phyloP scores from a whole-genome alignment of 73 alveolate species.

The Durusdinium trenchii region DNA sequence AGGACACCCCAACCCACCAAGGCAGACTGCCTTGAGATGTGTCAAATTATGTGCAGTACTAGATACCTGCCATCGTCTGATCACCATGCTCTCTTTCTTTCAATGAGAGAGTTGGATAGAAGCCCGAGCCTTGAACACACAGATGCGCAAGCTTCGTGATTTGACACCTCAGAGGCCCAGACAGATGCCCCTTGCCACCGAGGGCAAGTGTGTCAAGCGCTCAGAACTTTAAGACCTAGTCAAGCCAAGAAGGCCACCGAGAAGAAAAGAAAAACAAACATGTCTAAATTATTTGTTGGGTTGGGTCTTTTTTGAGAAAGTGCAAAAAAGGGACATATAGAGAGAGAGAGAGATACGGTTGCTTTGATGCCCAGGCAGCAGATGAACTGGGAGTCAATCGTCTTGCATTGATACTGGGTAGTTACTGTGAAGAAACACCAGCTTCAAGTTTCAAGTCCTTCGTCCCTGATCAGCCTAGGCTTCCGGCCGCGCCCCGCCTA shows the following conservation, averaged over 20 bases:
- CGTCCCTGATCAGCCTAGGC: not conserved
- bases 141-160: not conserved
- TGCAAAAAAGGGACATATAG: too few relatives aligned
- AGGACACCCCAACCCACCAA: not conserved
- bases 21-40: not conserved
- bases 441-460: not conserved
- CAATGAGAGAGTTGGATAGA: too few relatives aligned
- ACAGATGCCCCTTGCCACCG: conserved; percentile 42
- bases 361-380: conserved; percentile 23
- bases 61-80: too few relatives aligned
- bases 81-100: too few relatives aligned
- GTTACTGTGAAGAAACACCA: not conserved
- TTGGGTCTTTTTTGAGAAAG: too few relatives aligned
- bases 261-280: too few relatives aligned
- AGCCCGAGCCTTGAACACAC: too few relatives aligned
- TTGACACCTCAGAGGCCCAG: not conserved
- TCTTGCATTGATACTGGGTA: not conserved
- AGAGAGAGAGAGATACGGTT: too few relatives aligned
- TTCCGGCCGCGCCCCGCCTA: conserved; percentile 75
- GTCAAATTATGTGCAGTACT: not conserved
- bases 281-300: too few relatives aligned
- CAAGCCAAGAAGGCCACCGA: too few relatives aligned
- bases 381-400: conserved; percentile 9
- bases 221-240: not conserved
- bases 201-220: conserved; percentile 31